Conservation (phyloP, 768 basidiomycete genomes). For the Ramaria sp. region DNA sequence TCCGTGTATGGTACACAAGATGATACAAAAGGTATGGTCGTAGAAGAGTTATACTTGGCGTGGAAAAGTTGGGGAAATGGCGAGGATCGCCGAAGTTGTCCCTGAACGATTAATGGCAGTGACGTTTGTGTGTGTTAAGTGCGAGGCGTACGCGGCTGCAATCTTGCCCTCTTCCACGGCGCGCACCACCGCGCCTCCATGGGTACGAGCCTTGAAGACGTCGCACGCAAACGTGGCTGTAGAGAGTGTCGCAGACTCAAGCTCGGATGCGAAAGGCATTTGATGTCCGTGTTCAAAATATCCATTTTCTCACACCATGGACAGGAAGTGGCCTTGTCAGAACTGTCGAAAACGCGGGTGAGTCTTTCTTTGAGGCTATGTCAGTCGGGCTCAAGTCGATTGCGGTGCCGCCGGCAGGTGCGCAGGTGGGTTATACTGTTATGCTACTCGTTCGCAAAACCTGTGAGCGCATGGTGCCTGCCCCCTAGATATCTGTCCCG, state of each 20-base stretch:
- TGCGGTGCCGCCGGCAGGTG: not conserved
- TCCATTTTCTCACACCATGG: not conserved
- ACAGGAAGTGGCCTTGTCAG: constrained; percentile 9
- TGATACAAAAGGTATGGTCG: too few relatives aligned
- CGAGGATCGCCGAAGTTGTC: too few relatives aligned
- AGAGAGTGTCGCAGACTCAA: constrained; percentile 9
- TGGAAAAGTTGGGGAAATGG: too few relatives aligned
- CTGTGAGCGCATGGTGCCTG: not conserved
- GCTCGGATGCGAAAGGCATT: constrained; percentile 6
- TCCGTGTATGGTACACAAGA: too few relatives aligned
- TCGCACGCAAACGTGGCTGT: constrained; percentile 8
- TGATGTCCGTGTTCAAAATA: not conserved
- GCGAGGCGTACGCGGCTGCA: too few relatives aligned
- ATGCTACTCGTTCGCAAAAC: not conserved
- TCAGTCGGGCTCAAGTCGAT: not conserved
- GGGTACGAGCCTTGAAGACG: not conserved
- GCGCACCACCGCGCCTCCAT: not conserved
- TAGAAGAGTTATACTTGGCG: too few relatives aligned
- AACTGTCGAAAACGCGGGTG: constrained; percentile 10
- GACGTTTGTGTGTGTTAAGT: too few relatives aligned
- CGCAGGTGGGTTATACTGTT: constrained; percentile 7
- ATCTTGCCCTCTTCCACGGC: not conserved
- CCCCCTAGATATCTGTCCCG: constrained; percentile 4
- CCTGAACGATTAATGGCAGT: too few relatives aligned
- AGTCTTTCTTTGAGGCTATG: not conserved